Conservation (phyloP, 306 rosid species). For the Begonia masoniana region DNA sequence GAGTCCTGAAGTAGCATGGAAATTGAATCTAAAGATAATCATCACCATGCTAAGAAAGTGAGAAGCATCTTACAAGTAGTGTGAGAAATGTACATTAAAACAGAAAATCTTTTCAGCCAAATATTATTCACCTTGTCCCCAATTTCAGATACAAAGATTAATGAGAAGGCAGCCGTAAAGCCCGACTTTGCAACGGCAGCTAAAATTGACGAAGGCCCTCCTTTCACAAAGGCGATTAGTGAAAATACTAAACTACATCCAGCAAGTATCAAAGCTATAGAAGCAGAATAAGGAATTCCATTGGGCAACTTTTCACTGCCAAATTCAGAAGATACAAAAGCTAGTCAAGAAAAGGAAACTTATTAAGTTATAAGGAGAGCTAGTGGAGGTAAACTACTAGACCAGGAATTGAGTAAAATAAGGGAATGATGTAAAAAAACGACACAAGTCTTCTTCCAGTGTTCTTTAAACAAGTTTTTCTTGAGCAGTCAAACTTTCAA, state of each 20-base stretch:
- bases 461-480: not conserved
- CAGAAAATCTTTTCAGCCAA: too few relatives aligned
- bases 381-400: not conserved
- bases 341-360: constrained; percentile 12
- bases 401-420: not conserved
- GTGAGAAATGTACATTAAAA: too few relatives aligned
- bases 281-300: constrained; percentile 53
- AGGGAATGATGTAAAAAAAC: constrained; percentile 2
- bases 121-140: constrained; percentile 71
- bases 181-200: constrained; percentile 88
- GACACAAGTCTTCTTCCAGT: too few relatives aligned
- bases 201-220: constrained; percentile 64
- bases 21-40: not conserved
- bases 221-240: constrained; percentile 71
- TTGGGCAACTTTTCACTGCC: constrained; percentile 62
- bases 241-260: constrained; percentile 75
- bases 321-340: constrained; percentile 21
- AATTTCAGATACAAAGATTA: constrained; percentile 94
- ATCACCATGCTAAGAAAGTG: too few relatives aligned
- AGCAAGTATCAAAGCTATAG: constrained; percentile 56
- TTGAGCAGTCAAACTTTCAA: not conserved
- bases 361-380: not conserved
- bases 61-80: too few relatives aligned
- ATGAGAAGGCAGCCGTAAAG: constrained; percentile 89
- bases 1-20: not conserved